These are phyloP conservation scores for Penicillium dipodomyicola DNA, from an alignment of 495 filamentous ascomycete genomes.

Conservation along the genomic window DNA sequence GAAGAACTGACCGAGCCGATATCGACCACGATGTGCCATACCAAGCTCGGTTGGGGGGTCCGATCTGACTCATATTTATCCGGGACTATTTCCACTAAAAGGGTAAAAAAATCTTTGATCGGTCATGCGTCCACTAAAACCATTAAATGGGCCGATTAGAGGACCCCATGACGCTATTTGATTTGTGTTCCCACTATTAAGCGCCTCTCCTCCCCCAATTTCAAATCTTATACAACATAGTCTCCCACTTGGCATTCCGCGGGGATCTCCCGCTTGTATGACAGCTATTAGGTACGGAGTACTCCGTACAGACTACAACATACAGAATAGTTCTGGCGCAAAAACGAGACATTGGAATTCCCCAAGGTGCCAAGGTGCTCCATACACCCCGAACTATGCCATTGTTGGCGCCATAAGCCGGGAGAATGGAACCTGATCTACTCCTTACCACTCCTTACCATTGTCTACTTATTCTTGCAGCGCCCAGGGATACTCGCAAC, in stretches of 20 bases:
- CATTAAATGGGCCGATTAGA: background rate
- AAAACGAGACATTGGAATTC: conserved; percentile 1
- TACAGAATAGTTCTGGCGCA: background rate
- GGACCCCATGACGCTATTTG: conserved; percentile 8
- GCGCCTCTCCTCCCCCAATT: background rate
- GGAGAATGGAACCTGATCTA: background rate
- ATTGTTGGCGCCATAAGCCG: background rate
- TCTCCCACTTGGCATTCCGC: conserved; percentile 1
- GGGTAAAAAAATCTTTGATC: conserved; percentile 6
- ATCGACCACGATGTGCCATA: background rate
- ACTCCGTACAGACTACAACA: too few species aligned
- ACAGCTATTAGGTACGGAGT: background rate
- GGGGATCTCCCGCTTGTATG: conserved; percentile 16
- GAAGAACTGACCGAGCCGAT: conserved; percentile 13
- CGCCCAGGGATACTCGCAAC: background rate
- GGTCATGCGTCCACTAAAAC: conserved; percentile 23
- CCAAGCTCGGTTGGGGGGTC: too few species aligned
- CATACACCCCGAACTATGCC: background rate
- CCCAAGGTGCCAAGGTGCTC: conserved; percentile 4
- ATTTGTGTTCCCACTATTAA: conserved; percentile 1
- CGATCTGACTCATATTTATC: too few species aligned
- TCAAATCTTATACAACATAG: conserved; percentile 1
- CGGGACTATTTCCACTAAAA: too few species aligned
- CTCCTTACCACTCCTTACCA: too few species aligned
- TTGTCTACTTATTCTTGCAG: background rate